Conservation (phyloP, 2,329 filamentous ascomycete genomes). For the Epichloe gansuensis region DNA sequence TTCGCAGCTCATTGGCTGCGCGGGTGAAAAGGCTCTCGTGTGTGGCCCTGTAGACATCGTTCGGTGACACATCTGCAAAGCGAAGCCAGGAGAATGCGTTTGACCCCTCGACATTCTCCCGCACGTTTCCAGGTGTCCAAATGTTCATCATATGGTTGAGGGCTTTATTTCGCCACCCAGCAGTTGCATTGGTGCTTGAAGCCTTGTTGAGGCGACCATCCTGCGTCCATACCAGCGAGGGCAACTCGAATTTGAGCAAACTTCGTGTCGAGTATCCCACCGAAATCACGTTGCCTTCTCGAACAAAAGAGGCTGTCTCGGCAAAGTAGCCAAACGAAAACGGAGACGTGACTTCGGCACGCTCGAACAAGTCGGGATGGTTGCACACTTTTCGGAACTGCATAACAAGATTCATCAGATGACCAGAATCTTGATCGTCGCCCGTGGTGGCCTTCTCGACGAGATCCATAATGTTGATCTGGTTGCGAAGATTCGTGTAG, state of each 20-base stretch:
- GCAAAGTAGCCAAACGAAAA: conserved; percentile 78
- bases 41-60: conserved; percentile 58
- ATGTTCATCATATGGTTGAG: conserved; percentile 78
- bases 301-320: conserved; percentile 88
- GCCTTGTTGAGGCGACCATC: conserved; percentile 64
- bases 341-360: conserved; percentile 80
- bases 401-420: conserved; percentile 98
- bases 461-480: conserved; percentile 97
- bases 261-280: conserved; percentile 83
- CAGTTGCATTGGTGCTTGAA: conserved; percentile 57
- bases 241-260: conserved; percentile 71
- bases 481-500: conserved; percentile 84
- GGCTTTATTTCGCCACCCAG: conserved; percentile 70
- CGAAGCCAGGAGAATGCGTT: conserved; percentile 80
- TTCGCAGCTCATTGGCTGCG: conserved; percentile 45
- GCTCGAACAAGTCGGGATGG: conserved; percentile 91
- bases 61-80: conserved; percentile 65
- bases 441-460: conserved; percentile 94
- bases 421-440: conserved; percentile 88
- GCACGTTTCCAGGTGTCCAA: conserved; percentile 70
- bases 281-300: conserved; percentile 68
- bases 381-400: conserved; percentile 99
- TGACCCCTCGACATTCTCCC: conserved; percentile 44
- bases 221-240: conserved; percentile 69
- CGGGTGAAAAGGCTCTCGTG: conserved; percentile 62